These are phyloP conservation scores for Rosa hybrid DNA, from an alignment of 331 rosid species.

Conservation along the genomic window DNA sequence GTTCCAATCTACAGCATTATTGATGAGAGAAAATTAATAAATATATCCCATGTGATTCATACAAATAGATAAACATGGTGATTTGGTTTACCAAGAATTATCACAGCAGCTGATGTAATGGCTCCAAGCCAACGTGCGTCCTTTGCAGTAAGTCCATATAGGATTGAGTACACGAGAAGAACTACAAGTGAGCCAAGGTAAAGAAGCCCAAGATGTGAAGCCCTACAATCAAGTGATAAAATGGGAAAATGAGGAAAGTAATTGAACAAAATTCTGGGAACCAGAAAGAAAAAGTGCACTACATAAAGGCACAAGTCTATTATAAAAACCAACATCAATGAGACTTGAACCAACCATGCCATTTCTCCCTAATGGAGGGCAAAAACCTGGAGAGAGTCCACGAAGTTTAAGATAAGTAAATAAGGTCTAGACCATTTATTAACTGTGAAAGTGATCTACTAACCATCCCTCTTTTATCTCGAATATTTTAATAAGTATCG, in stretches of 20 bases:
- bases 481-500: not conserved
- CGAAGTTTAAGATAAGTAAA: not conserved
- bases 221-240: constrained; percentile 58
- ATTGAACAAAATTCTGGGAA: not conserved
- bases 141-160: constrained; percentile 90
- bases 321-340: not conserved
- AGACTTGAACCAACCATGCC: not conserved
- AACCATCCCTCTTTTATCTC: not conserved
- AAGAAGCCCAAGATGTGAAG: constrained; percentile 92
- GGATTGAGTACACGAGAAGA: constrained; percentile 86
- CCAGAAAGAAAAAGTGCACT: not conserved
- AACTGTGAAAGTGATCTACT: not conserved
- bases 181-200: constrained; percentile 90
- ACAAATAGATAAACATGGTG: constrained; percentile 24
- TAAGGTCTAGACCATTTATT: constrained; percentile 13
- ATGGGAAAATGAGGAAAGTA: constrained; percentile 13
- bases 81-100: constrained; percentile 74
- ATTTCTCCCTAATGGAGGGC: not conserved
- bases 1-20: constrained; percentile 81
- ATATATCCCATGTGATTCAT: constrained; percentile 7
- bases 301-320: not conserved
- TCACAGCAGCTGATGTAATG: constrained; percentile 91
- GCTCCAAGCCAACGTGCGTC: constrained; percentile 96
- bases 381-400: not conserved
- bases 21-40: constrained; percentile 13